Base-by-base conservation (phyloP, 2,329 filamentous ascomycete genomes). In the Berkeleyomyces basicola region DNA sequence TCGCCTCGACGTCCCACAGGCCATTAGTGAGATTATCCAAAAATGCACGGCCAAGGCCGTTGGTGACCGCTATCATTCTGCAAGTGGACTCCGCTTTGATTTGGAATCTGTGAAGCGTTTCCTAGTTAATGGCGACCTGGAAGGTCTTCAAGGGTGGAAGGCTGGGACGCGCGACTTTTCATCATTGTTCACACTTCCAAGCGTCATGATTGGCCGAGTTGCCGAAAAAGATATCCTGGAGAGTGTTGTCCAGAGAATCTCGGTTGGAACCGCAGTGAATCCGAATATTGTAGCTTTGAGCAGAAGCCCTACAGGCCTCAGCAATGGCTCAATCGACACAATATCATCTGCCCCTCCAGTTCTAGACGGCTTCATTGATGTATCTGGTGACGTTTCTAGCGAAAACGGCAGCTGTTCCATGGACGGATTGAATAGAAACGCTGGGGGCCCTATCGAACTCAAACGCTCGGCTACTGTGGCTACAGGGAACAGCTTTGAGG, bases 11-110 rank as follows among this genome's bases (percentile, higher is more conserved):
- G 79, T 96, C 4, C 92, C 92, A 0, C 88, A 95, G 64, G 86
- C 87, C 6, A 77, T 96, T 49, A 87, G 87, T 0, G 81, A 82
- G 40, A 87, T 96, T 51, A 89, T 97, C 47, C 87, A 92, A 70
- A 95, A 90, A 71, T 96, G 95, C 81, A 96, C 90, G 0, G 85
- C 90, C 65, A 95, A 95, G 72, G 87, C 85, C 65, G 88, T 95
- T 58, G 82, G 84, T 63, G 91, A 96, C 64, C 83, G 92, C 11
- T 97, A 96, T 71, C 87, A 95, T 69, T 95, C 90, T 4, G 87
- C 88, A 0, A 90, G 88, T 64, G 91, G 92, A 1, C 79, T 96
- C 64, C 90, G 90, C 67, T 79, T 88, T 69, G 92, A 97, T 70
- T 74, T 97, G 59, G 73, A 84, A 60, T 80, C 84, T 68, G 84